Percentiles rank a stretch among this genome's conserved stretches.
Evolutionary conservation across 768 basidiomycete genomes (phyloP).

Genomic region (Agrocybe chaxingu): DNA sequence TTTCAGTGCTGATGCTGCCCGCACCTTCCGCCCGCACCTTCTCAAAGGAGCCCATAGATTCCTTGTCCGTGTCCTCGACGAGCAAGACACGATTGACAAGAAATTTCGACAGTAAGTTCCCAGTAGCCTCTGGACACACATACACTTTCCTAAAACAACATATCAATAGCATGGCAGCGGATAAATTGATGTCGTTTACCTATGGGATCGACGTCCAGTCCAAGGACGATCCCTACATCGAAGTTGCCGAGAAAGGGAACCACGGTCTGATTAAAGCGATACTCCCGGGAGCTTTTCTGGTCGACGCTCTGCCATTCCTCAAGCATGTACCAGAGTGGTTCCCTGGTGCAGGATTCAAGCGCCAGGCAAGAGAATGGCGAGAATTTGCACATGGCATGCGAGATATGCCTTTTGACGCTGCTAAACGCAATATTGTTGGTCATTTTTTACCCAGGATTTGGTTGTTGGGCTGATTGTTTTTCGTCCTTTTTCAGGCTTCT

Average conservation of each 20-base stretch:
- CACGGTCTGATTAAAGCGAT: conserved; percentile 15
- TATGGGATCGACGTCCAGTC: conserved; percentile 26
- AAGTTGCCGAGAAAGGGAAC: conserved; percentile 17
- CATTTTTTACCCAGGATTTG: not conserved
- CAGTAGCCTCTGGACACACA: no score
- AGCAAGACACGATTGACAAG: conserved; percentile 12
- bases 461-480: not conserved
- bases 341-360: conserved; percentile 33
- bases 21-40: conserved; percentile 3
- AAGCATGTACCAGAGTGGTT: conserved; percentile 33
- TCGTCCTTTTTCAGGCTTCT: not conserved
- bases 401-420: conserved; percentile 19
- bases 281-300: conserved; percentile 25
- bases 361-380: conserved; percentile 25
- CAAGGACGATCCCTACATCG: conserved; percentile 26
- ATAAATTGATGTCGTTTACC: conserved; percentile 21
- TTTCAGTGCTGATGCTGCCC: conserved; percentile 3
- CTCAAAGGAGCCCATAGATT: conserved; percentile 3
- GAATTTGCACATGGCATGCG: conserved; percentile 15
- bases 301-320: conserved; percentile 26
- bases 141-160: not conserved
- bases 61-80: conserved; percentile 9
- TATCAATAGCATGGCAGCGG: conserved; percentile 10
- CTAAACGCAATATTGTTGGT: conserved; percentile 15
- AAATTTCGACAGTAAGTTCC: conserved; percentile 12